phyloP scores from a whole-genome alignment of 2,329 filamentous ascomycete genomes.

The Penicillium brevicompactum region DNA sequence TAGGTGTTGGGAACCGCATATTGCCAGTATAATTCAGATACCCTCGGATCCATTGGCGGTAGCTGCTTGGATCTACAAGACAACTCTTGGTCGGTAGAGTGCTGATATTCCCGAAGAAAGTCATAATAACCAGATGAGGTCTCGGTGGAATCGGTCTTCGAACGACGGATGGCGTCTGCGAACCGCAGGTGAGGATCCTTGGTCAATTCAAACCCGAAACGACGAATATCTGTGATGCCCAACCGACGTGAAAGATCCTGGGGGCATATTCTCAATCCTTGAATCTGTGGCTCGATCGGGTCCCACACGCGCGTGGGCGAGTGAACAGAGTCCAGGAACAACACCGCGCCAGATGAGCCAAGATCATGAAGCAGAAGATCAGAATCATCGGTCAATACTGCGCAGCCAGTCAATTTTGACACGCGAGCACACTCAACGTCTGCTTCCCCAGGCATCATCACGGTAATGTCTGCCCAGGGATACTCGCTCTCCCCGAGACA shows the following conservation, averaged over 20 bases:
- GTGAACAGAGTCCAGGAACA: conserved; percentile 69
- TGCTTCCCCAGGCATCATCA: conserved; percentile 79
- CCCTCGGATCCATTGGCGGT: conserved; percentile 49
- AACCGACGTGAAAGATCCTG: conserved; percentile 34
- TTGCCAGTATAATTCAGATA: conserved; percentile 55
- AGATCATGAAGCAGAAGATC: conserved; percentile 79
- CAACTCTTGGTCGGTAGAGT: neutral
- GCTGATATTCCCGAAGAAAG: conserved; percentile 42
- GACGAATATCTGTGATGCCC: conserved; percentile 35
- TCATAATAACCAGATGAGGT: conserved; percentile 25
- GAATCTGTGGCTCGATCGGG: conserved; percentile 23
- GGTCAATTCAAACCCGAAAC: conserved; percentile 45
- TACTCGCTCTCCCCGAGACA: conserved; percentile 23
- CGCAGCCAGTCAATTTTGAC: conserved; percentile 56
- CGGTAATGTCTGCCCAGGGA: conserved; percentile 43
- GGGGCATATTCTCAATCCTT: conserved; percentile 43
- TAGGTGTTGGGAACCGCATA: conserved; percentile 30
- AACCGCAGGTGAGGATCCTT: conserved; percentile 31
- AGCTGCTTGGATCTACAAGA: neutral
- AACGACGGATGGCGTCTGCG: conserved; percentile 33
- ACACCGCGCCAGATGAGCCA: conserved; percentile 61
- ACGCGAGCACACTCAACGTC: conserved; percentile 76
- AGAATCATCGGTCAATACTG: conserved; percentile 80
- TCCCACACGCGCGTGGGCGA: conserved; percentile 17
- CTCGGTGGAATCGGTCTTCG: conserved; percentile 25